These are phyloP conservation scores for Penicillium sp. DNA, from an alignment of 2,329 filamentous ascomycete species.

Conservation along the genomic window DNA sequence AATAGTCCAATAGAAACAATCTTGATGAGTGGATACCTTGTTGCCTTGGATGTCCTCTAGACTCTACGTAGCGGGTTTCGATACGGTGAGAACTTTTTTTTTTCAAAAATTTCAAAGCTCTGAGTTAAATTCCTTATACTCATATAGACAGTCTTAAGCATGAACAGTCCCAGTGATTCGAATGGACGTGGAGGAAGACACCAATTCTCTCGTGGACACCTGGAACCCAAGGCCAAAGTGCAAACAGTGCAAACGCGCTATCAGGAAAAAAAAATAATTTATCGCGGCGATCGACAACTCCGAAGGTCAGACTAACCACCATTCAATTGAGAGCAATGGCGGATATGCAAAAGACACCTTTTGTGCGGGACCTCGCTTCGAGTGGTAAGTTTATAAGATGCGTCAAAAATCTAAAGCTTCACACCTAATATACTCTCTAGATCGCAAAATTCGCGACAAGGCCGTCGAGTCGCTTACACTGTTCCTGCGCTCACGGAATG, in stretches of 20 bases:
- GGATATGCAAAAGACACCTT: constrained; percentile 58
- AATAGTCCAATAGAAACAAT: background rate
- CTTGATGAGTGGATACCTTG: no score
- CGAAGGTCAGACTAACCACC: constrained; percentile 2
- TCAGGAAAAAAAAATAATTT: constrained; percentile 26
- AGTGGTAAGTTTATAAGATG: constrained; percentile 58
- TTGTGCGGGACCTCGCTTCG: constrained; percentile 79
- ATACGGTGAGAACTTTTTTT: no score
- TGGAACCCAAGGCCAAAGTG: constrained; percentile 5
- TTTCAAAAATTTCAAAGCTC: no score
- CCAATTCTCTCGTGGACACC: background rate
- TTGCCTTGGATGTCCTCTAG: no score
- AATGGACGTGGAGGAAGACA: no score
- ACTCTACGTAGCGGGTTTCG: no score
- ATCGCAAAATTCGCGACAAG: constrained; percentile 72
- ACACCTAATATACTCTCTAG: constrained; percentile 46
- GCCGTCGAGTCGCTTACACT: constrained; percentile 73
- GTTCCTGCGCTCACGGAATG: constrained; percentile 66
- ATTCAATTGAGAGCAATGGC: constrained; percentile 25
- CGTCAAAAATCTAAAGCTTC: background rate
- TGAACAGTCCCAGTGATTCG: no score
- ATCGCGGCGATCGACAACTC: constrained; percentile 17
- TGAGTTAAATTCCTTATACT: no score
- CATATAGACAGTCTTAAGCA: no score
- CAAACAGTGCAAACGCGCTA: constrained; percentile 26